Base-by-base conservation (phyloP, 805 yeast genomes). In the Metschnikowia rubicola region DNA sequence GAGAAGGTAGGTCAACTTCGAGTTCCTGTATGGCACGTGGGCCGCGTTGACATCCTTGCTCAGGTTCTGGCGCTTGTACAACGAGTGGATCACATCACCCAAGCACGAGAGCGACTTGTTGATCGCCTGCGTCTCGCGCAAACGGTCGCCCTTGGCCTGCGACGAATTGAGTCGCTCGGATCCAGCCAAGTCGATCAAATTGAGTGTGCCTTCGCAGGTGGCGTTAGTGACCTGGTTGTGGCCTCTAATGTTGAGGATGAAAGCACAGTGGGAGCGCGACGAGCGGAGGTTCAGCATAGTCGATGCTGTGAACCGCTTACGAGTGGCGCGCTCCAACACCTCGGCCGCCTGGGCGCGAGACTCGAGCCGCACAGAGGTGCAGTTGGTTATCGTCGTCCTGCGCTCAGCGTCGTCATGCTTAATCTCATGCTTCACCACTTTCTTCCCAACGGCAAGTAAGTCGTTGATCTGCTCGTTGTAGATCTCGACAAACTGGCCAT, bases 111-210 rank as follows among this genome's bases (percentile, higher is more conserved):
- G 73, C 8, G 97, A 89, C 63, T 82, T 86, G 66, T 92, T 92
- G 48, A 92, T 92, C 8, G 90, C 80, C 58, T 86, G 92, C 0
- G 98, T 91, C 64, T 92, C 99, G 53, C 79, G 79, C 28, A 92
- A 68, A 41, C 97, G 67, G 10, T 83, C 87, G 0, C 97, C 97
- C 1, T 79, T 77, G 0, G 81, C 95, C 58, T 83, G 86, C 0
- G 96, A 86, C 13, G 79, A 75, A 9, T 83, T 65, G 12, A 91
- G 71, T 47, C 98, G 73, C 68, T 92, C 99, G 0, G 96, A 88
- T 2, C 99, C 99, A 0, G 99, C 99, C 46, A 92, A 71, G 66
- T 92, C 99, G 41, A 94, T 82, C 45, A 92, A 68, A 59, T 92
- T 91, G 47, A 92, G 69, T 2, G 79, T 74, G 9, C 58, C 56